Conservation (phyloP, 2,329 filamentous ascomycete species). For the Scopulariopsis brevicaulis region DNA sequence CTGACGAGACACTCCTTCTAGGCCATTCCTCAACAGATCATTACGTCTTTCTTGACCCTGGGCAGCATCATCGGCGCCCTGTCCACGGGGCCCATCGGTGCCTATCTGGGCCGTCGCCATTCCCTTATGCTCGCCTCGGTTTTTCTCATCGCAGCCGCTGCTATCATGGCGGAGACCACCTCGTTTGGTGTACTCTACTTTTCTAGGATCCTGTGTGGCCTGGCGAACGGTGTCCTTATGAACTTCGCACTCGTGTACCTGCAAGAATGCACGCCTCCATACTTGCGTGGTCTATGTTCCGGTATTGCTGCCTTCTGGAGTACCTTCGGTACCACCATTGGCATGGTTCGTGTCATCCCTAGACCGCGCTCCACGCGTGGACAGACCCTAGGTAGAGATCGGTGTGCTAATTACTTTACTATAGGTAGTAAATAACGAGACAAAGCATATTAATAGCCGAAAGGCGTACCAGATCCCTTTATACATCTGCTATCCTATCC, state of each 20-base stretch:
- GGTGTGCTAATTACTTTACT: no score
- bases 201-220: conserved; percentile 39
- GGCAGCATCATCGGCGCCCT: conserved; percentile 31
- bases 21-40: conserved; percentile 30
- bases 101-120: conserved; percentile 19
- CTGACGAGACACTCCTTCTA: conserved; percentile 12
- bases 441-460: conserved; percentile 14
- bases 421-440: conserved; percentile 23
- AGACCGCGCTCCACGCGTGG: conserved; percentile 17
- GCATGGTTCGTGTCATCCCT: conserved; percentile 15
- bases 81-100: conserved; percentile 24
- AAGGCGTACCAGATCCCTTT: conserved; percentile 20
- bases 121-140: conserved; percentile 32
- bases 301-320: conserved; percentile 28
- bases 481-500: conserved; percentile 23
- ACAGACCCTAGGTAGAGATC: no score
- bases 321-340: background rate
- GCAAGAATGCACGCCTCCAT: conserved; percentile 31
- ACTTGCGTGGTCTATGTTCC: conserved; percentile 33
- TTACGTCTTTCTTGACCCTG: conserved; percentile 34
- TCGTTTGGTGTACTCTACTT: conserved; percentile 41
- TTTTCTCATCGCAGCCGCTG: conserved; percentile 35
- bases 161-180: conserved; percentile 44
- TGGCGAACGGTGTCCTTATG: conserved; percentile 47
- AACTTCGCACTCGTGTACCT: conserved; percentile 39